Evolutionary conservation across 73 alveolate genomes (phyloP).

Genomic region (Uronychia binucleata): DNA sequence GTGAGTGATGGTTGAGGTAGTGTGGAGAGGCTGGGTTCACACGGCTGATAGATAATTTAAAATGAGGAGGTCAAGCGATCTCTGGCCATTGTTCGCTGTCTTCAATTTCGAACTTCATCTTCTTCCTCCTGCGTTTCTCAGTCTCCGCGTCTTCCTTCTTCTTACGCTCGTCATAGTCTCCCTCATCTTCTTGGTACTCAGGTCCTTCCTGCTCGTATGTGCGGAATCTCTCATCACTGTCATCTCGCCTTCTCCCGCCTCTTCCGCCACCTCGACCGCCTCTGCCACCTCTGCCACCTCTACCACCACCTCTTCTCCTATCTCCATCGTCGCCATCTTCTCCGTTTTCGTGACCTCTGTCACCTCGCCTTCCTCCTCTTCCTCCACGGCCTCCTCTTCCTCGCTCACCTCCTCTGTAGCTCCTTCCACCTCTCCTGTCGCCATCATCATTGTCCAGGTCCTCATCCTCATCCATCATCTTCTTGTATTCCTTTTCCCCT

Average conservation of each 20-base stretch:
- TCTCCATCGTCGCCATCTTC: not conserved
- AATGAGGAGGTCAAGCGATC: too few relatives aligned
- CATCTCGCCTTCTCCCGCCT: not conserved
- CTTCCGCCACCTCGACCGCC: slow-evolving; percentile 5
- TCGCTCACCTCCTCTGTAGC: slow-evolving; percentile 2
- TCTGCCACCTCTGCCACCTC: not conserved
- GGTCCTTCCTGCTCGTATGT: too few relatives aligned
- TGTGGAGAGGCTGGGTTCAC: too few relatives aligned
- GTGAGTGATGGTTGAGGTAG: too few relatives aligned
- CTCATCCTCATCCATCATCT: not conserved
- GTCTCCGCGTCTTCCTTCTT: too few relatives aligned
- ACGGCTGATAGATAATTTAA: too few relatives aligned
- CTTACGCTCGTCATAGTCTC: too few relatives aligned
- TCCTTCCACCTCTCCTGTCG: not conserved
- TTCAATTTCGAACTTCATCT: too few relatives aligned
- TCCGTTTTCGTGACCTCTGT: not conserved
- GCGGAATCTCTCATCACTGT: not conserved
- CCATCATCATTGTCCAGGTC: not conserved
- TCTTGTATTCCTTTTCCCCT: not conserved
- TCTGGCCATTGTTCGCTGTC: too few relatives aligned
- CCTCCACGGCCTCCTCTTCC: slow-evolving; percentile 15
- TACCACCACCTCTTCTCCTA: not conserved
- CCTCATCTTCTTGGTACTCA: too few relatives aligned
- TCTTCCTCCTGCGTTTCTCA: too few relatives aligned
- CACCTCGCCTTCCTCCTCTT: slow-evolving; percentile 8